Base-by-base conservation (phyloP, 305 asterid genomes). In the Plantago lanceolata region DNA sequence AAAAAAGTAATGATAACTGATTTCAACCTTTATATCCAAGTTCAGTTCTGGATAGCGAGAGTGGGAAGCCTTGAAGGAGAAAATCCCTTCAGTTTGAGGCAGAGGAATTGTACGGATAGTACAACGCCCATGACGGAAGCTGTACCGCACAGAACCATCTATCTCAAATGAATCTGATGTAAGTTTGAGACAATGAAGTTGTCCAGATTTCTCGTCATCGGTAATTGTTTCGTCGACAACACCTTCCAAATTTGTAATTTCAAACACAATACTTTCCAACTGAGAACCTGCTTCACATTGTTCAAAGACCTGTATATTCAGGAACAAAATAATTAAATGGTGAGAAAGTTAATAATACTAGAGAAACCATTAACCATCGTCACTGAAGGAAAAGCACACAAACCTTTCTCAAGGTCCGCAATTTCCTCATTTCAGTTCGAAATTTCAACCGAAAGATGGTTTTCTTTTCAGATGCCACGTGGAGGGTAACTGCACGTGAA, bases 121-220 rank as follows among this genome's bases (percentile, higher is more conserved):
- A 68, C 94, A 82, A 51, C 76, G 77, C 43, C 96, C 96, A 47
- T 35, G 48, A 13, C 35, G 67, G 82, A 85, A 83, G 66, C 75
- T 70, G 75, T 80, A 80, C 19, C 70, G 71, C 48, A 75, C 71
- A 57, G 76, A 73, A 57, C 78, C 87, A 70, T 79, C 84, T 51
- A 77, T 20, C 45, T 74, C 75, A 26, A 73, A 55, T 18, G 74
- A 48, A 9, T 79, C 73, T 12, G 88, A 82, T 69, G 61, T 76
- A 35, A 85, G 44, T 24, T 11, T 54, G 28, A 88, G 82, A 15
- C 83, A 69, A 68, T 88, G 96, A 48, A 75, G 68, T 50, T 63
- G 84, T 6, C 88, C 89, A 35, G 63, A 48, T 64, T 74, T 72
- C 50, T 81, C 89, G 18, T 80, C 82, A 51, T 77, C 71, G 43